These are phyloP conservation scores for Pichia sp. DNA, from an alignment of 1,139 yeast genomes.

Conservation along the genomic window DNA sequence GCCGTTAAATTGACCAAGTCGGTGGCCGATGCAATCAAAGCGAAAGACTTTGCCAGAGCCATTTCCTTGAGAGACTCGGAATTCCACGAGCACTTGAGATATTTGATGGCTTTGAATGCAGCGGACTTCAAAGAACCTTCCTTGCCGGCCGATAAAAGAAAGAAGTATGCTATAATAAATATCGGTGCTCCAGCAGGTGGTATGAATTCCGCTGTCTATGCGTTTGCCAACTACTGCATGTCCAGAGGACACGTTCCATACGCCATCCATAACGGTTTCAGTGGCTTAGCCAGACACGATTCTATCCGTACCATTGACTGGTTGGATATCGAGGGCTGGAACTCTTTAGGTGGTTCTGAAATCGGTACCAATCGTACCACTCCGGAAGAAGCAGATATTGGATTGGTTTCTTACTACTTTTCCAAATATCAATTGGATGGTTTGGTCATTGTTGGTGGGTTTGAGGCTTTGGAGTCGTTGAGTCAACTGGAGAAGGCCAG, in stretches of 20 bases:
- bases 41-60: slow-evolving; percentile 23
- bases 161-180: slow-evolving; percentile 63
- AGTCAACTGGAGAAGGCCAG: slow-evolving; percentile 61
- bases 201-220: slow-evolving; percentile 67
- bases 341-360: slow-evolving; percentile 70
- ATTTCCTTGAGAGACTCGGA: slow-evolving; percentile 54
- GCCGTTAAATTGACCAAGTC: slow-evolving; percentile 63
- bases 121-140: slow-evolving; percentile 48
- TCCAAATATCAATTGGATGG: slow-evolving; percentile 70
- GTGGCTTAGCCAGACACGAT: slow-evolving; percentile 71
- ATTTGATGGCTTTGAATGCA: slow-evolving; percentile 56
- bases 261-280: slow-evolving; percentile 70
- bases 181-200: slow-evolving; percentile 86
- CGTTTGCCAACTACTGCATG: slow-evolving; percentile 67
- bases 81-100: slow-evolving; percentile 56
- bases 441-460: slow-evolving; percentile 68
- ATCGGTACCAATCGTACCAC: slow-evolving; percentile 73
- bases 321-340: slow-evolving; percentile 70
- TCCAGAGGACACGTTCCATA: slow-evolving; percentile 67
- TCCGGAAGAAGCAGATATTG: slow-evolving; percentile 59
- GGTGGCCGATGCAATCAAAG: slow-evolving; percentile 45
- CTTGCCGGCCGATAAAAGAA: slow-evolving; percentile 47
- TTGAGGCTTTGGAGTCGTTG: slow-evolving; percentile 67
- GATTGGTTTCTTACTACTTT: slow-evolving; percentile 69
- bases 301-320: slow-evolving; percentile 54